Evolutionary conservation across 345 rosid species (phyloP).

Genomic region (Psidium friedrichsthalianum): DNA sequence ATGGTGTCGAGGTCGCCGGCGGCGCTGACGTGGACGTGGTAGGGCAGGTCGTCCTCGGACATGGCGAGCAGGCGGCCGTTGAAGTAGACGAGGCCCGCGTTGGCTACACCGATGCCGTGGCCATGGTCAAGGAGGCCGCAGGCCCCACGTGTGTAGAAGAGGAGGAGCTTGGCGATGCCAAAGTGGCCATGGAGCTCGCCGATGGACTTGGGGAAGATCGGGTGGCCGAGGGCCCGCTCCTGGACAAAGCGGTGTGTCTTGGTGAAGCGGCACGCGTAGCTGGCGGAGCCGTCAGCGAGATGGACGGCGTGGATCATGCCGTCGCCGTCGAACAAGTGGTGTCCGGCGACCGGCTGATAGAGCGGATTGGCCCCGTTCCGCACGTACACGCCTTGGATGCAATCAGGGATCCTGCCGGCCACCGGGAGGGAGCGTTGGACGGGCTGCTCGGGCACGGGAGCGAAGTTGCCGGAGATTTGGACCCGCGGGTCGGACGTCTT

Average conservation of each 20-base stretch:
- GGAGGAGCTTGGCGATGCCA: conserved; percentile 67
- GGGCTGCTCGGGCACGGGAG: conserved; percentile 70
- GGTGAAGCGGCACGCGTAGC: conserved; percentile 76
- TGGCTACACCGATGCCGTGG: conserved; percentile 69
- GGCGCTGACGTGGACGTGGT: conserved; percentile 53
- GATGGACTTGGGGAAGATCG: conserved; percentile 76
- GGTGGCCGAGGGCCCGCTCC: conserved; percentile 52
- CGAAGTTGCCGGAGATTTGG: conserved; percentile 73
- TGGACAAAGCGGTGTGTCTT: conserved; percentile 66
- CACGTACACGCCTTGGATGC: conserved; percentile 59
- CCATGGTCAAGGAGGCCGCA: conserved; percentile 53
- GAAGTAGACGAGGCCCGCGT: conserved; percentile 83
- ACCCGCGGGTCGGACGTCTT: conserved; percentile 59
- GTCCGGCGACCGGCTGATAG: conserved; percentile 74
- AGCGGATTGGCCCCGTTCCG: conserved; percentile 90
- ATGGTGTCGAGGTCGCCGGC: conserved; percentile 54
- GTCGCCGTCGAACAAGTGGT: conserved; percentile 86
- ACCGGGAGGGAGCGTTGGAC: conserved; percentile 43
- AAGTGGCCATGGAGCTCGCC: conserved; percentile 93
- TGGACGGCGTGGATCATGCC: conserved; percentile 86
- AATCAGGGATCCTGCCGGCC: conserved; percentile 47
- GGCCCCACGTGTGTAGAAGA: conserved; percentile 61
- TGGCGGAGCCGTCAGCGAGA: conserved; percentile 42
- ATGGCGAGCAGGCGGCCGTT: conserved; percentile 61
- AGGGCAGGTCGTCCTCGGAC: conserved; percentile 90